Conservation (phyloP, 169 alveolate genomes). For the Toxoplasma gondii region DNA sequence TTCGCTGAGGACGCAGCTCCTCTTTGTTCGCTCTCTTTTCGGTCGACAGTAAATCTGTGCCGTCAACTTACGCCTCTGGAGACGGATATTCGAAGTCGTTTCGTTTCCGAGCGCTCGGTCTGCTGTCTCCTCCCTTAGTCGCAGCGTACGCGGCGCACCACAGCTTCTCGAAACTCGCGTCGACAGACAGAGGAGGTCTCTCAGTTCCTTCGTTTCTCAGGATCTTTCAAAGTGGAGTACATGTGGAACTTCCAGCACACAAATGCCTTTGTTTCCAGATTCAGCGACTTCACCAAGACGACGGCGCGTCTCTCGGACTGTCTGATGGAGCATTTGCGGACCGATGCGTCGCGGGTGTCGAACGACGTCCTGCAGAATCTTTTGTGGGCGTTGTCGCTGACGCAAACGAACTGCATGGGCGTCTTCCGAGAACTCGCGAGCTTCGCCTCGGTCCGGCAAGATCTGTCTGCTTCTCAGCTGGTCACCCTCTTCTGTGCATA, state of each 20-base stretch:
- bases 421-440: neutral
- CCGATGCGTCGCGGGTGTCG: neutral
- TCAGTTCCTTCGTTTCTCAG: too few species aligned
- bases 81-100: too few species aligned
- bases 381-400: conserved; percentile 16
- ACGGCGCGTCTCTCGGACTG: neutral
- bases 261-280: neutral
- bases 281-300: neutral
- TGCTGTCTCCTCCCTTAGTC: too few species aligned
- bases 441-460: neutral
- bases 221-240: too few species aligned
- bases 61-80: too few species aligned
- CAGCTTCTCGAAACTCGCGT: too few species aligned
- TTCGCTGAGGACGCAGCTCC: neutral
- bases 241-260: too few species aligned
- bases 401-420: neutral
- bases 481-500: conserved; percentile 24
- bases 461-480: neutral
- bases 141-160: too few species aligned
- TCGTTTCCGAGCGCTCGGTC: too few species aligned
- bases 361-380: neutral
- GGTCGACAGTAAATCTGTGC: too few species aligned
- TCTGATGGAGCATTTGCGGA: neutral
- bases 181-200: too few species aligned
- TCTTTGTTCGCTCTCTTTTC: too few species aligned